A percentile compares a stretch with the other conserved stretches of the same genome.
phyloP scores from a whole-genome alignment of 2,329 filamentous ascomycete genomes.

The Fusarium solani-melongenae region DNA sequence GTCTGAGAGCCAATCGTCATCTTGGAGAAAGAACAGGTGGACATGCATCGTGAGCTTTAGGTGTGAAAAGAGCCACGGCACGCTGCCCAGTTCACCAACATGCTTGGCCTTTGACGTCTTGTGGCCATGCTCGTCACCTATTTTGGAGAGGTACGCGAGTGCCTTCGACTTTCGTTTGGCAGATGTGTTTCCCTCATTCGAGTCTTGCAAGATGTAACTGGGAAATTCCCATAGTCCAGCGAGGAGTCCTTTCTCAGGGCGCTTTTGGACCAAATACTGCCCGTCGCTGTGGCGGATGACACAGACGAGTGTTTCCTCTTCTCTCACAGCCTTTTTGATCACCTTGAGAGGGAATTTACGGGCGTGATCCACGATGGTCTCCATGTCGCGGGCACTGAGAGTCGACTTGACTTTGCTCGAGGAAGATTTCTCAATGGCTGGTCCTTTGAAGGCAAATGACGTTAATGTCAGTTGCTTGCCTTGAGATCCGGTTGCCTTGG shows the following conservation, averaged over 20 bases:
- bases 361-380: constrained; percentile 57
- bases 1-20: neutral
- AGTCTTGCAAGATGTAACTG: constrained; percentile 51
- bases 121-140: constrained; percentile 35
- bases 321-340: constrained; percentile 63
- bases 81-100: constrained; percentile 58
- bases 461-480: constrained; percentile 47
- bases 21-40: constrained; percentile 57
- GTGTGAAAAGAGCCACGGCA: constrained; percentile 69
- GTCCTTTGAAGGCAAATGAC: constrained; percentile 49
- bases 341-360: constrained; percentile 63
- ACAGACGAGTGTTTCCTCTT: constrained; percentile 65
- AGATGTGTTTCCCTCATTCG: constrained; percentile 35
- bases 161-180: constrained; percentile 53
- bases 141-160: constrained; percentile 44
- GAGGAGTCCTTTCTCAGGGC: constrained; percentile 64
- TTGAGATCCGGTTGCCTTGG: constrained; percentile 10
- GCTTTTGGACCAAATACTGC: constrained; percentile 59
- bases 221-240: constrained; percentile 69
- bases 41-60: constrained; percentile 68
- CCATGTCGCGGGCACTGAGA: constrained; percentile 40
- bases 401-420: constrained; percentile 18
- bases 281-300: constrained; percentile 59
- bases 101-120: constrained; percentile 40
- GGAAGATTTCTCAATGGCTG: constrained; percentile 15